These are phyloP conservation scores for Ceratocystis alfenasii DNA, from an alignment of 2,329 filamentous ascomycete species.

Conservation along the genomic window DNA sequence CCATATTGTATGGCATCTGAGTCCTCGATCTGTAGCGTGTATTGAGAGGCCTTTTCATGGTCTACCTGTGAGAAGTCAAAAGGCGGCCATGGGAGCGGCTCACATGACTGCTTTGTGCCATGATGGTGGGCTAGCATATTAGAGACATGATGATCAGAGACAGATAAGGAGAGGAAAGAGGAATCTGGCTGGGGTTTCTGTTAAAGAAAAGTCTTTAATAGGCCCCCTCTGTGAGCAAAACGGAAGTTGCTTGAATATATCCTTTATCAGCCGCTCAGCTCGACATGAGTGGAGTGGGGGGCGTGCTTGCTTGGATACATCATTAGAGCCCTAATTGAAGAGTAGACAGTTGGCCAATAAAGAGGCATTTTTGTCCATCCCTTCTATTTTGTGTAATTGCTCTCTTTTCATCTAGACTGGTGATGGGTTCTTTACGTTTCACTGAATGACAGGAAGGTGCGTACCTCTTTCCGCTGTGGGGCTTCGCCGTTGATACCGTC, in stretches of 20 bases:
- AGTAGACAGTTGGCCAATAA: background rate
- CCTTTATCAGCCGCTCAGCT: background rate
- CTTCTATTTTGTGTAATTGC: background rate
- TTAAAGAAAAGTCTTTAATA: background rate
- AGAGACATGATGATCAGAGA: background rate
- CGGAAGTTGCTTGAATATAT: background rate
- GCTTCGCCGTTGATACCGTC: background rate
- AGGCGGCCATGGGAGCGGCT: background rate
- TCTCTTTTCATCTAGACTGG: background rate
- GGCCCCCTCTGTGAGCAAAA: background rate
- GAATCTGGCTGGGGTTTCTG: too few relatives aligned
- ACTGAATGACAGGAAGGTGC: background rate
- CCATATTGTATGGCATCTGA: constrained; percentile 21
- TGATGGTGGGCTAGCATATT: background rate
- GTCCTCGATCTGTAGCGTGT: constrained; percentile 21
- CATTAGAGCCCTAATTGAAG: background rate
- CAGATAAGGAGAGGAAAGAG: background rate
- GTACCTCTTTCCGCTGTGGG: background rate
- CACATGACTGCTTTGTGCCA: background rate
- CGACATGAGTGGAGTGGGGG: background rate
- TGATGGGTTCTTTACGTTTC: background rate
- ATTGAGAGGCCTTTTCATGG: background rate
- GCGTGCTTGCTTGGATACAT: background rate
- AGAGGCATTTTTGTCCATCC: background rate
- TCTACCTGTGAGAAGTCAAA: background rate